phyloP scores from a whole-genome alignment of 2,329 filamentous ascomycete genomes.

The Akanthomyces lecanii region DNA sequence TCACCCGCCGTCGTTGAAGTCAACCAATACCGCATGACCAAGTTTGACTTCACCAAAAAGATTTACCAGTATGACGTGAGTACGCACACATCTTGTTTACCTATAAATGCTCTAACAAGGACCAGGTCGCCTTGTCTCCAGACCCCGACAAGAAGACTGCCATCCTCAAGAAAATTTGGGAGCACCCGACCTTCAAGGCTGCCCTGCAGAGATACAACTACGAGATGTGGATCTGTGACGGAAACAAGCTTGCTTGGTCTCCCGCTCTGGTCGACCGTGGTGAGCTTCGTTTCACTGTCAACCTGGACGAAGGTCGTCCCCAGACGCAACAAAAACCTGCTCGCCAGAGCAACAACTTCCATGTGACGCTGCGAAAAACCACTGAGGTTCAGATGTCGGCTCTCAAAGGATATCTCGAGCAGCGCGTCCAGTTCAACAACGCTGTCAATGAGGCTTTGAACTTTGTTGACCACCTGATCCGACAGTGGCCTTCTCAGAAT shows the following conservation, averaged over 20 bases:
- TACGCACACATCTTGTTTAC: slow-evolving; percentile 21
- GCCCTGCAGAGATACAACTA: slow-evolving; percentile 45
- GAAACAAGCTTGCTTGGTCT: slow-evolving; percentile 79
- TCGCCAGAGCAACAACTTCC: slow-evolving; percentile 46
- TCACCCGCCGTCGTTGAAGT: slow-evolving; percentile 53
- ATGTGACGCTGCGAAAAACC: slow-evolving; percentile 59
- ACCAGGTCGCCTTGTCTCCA: slow-evolving; percentile 61
- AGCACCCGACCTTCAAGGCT: slow-evolving; percentile 55
- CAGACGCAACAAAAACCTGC: slow-evolving; percentile 28
- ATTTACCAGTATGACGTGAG: slow-evolving; percentile 85
- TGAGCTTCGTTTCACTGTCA: slow-evolving; percentile 56
- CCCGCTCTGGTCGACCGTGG: slow-evolving; percentile 38
- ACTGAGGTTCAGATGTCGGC: slow-evolving; percentile 64
- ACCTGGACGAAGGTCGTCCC: slow-evolving; percentile 66
- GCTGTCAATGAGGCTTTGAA: slow-evolving; percentile 75
- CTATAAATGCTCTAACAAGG: slow-evolving; percentile 16
- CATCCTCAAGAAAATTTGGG: slow-evolving; percentile 74
- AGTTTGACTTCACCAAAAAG: slow-evolving; percentile 51
- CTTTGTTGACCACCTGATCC: slow-evolving; percentile 85
- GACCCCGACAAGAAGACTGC: slow-evolving; percentile 57
- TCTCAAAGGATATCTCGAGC: slow-evolving; percentile 62
- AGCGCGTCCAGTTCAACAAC: slow-evolving; percentile 57
- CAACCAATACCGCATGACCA: slow-evolving; percentile 70
- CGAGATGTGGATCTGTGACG: slow-evolving; percentile 68
- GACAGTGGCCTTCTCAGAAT: slow-evolving; percentile 66